Percentiles rank a stretch among this genome's conserved stretches.
Conservation (phyloP, 495 filamentous ascomycete genomes). For the Durotheca rogersii region DNA sequence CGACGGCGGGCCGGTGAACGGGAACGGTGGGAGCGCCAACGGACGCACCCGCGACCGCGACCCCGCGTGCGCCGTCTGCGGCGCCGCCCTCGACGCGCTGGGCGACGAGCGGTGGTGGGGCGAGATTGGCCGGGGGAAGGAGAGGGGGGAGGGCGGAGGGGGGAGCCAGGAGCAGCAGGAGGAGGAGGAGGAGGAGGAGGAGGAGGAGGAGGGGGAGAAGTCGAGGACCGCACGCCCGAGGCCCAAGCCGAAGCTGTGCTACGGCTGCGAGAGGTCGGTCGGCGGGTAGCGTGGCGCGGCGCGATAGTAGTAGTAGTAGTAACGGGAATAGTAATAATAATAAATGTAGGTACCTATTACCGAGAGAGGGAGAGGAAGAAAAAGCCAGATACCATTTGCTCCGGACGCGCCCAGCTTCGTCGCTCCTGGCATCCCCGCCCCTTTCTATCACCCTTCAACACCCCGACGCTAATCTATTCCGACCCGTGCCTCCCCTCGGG, state of each 20-base stretch:
- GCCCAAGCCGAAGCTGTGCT: slow-evolving; percentile 41
- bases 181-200: slow-evolving; percentile 4
- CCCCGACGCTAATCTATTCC: too few relatives aligned
- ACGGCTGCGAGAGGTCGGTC: slow-evolving; percentile 55
- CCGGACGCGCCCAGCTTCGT: too few relatives aligned
- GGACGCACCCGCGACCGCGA: background rate
- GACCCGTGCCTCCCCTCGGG: too few relatives aligned
- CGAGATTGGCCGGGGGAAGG: slow-evolving; percentile 41
- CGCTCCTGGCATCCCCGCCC: too few relatives aligned
- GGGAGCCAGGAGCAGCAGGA: slow-evolving; percentile 3
- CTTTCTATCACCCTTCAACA: too few relatives aligned
- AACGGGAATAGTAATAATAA: too few relatives aligned
- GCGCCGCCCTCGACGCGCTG: slow-evolving; percentile 49
- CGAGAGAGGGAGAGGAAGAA: too few relatives aligned
- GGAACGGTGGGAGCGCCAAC: background rate
- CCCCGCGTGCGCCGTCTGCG: slow-evolving; percentile 48
- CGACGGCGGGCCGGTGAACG: background rate
- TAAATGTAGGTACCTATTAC: too few relatives aligned
- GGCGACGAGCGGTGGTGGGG: slow-evolving; percentile 54
- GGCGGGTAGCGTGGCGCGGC: slow-evolving; percentile 34
- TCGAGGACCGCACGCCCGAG: too few relatives aligned
- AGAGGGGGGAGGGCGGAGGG: background rate
- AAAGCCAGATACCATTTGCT: too few relatives aligned
- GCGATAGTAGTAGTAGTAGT: background rate
- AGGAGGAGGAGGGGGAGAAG: slow-evolving; percentile 6